phyloP scores from a whole-genome alignment of 805 yeast species.

The Ogataea zsoltii region DNA sequence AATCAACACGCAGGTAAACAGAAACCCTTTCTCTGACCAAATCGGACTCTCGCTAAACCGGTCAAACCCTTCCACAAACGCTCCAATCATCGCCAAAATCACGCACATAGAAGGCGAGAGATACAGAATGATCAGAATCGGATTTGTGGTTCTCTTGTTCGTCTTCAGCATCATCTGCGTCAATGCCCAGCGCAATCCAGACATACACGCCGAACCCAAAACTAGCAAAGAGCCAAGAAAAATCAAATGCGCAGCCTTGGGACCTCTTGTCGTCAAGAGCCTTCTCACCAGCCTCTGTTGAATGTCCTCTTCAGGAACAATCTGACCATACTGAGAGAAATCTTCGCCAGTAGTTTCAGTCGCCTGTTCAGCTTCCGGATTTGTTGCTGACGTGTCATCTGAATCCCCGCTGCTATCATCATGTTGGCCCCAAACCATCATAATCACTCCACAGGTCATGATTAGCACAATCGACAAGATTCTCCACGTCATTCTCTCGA shows the following conservation, averaged over 20 bases:
- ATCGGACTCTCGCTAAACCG: conserved; percentile 53
- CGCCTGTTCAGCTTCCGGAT: not conserved
- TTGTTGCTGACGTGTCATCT: not conserved
- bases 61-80: conserved; percentile 66
- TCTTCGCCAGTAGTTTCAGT: not conserved
- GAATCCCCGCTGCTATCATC: conserved; percentile 15
- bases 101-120: conserved; percentile 82
- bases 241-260: conserved; percentile 25
- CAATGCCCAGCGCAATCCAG: conserved; percentile 94
- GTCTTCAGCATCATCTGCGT: conserved; percentile 78
- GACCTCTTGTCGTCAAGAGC: conserved; percentile 3
- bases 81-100: conserved; percentile 60
- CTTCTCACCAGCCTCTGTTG: conserved; percentile 10
- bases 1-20: conserved; percentile 56
- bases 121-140: conserved; percentile 80
- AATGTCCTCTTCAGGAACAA: conserved; percentile 18
- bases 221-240: conserved; percentile 72
- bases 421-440: conserved; percentile 74
- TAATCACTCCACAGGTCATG: conserved; percentile 81
- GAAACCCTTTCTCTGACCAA: conserved; percentile 64
- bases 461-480: conserved; percentile 67
- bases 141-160: conserved; percentile 62
- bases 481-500: conserved; percentile 73
- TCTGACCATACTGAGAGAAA: conserved; percentile 23
- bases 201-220: conserved; percentile 71